Conservation (phyloP, 805 yeast species). For the Saccharomycopsis lassenensis region DNA sequence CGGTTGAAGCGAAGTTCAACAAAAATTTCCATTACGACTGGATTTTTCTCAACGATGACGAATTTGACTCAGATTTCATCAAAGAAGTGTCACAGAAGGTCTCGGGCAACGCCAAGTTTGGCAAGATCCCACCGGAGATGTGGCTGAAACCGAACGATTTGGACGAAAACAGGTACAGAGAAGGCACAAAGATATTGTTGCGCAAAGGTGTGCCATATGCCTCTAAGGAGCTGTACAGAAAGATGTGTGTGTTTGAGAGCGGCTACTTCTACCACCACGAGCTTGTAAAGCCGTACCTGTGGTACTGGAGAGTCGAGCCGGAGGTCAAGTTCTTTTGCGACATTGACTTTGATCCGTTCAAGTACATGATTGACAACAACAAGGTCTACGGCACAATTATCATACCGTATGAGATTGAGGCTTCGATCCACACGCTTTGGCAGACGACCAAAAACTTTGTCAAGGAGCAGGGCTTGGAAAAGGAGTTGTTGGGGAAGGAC, state of each 20-base stretch:
- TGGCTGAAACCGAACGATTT: slow-evolving; percentile 83
- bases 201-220: slow-evolving; percentile 50
- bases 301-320: slow-evolving; percentile 94
- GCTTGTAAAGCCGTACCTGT: slow-evolving; percentile 60
- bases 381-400: slow-evolving; percentile 85
- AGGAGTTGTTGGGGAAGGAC: slow-evolving; percentile 22
- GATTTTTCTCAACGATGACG: slow-evolving; percentile 81
- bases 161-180: slow-evolving; percentile 48
- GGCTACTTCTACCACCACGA: slow-evolving; percentile 82
- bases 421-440: slow-evolving; percentile 83
- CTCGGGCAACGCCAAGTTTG: slow-evolving; percentile 62
- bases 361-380: slow-evolving; percentile 59
- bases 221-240: slow-evolving; percentile 56
- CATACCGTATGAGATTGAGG: slow-evolving; percentile 66
- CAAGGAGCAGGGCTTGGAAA: slow-evolving; percentile 26
- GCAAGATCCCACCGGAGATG: slow-evolving; percentile 60
- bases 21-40: slow-evolving; percentile 70
- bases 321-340: slow-evolving; percentile 82
- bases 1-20: slow-evolving; percentile 74
- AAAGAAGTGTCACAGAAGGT: slow-evolving; percentile 37
- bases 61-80: slow-evolving; percentile 64
- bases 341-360: slow-evolving; percentile 77
- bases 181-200: slow-evolving; percentile 32
- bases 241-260: slow-evolving; percentile 91
- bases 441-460: slow-evolving; percentile 53